Conservation (phyloP, 2,329 filamentous ascomycete species). For the Mycosphaerella arachidis region DNA sequence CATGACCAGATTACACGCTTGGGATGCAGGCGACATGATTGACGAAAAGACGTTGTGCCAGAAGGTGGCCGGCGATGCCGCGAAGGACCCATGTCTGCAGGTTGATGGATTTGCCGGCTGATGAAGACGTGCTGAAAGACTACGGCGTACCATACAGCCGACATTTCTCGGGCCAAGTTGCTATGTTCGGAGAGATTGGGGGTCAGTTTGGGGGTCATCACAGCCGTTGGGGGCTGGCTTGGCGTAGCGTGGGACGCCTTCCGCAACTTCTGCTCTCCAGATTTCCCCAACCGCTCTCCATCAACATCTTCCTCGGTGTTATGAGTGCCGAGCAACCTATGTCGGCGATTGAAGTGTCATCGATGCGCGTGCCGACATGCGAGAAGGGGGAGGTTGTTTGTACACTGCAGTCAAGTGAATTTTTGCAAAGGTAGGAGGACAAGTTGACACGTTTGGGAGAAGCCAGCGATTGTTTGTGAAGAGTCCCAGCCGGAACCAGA, state of each 20-base stretch:
- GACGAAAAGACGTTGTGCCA: not conserved
- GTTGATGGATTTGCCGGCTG: conserved; percentile 1
- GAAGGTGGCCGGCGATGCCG: not conserved
- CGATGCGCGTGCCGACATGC: not conserved
- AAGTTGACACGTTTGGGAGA: too few species aligned
- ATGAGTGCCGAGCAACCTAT: not conserved
- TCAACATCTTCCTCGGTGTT: not conserved
- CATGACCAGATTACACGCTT: not conserved
- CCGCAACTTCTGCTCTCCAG: not conserved
- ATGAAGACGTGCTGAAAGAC: not conserved
- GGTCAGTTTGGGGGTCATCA: not conserved
- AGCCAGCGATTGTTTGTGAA: not conserved
- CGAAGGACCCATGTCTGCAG: conserved; percentile 2
- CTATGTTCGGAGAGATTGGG: not conserved
- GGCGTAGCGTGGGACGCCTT: not conserved
- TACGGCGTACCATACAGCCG: not conserved
- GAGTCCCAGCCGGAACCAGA: not conserved
- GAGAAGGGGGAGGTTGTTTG: not conserved
- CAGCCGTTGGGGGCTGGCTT: too few species aligned
- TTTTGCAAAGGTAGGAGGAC: not conserved
- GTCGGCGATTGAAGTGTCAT: not conserved
- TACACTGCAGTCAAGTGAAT: too few species aligned
- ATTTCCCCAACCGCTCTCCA: not conserved
- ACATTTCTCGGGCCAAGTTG: not conserved
- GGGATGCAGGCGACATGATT: not conserved